Conservation (phyloP, 305 asterid genomes). For the Solanum hybrid region DNA sequence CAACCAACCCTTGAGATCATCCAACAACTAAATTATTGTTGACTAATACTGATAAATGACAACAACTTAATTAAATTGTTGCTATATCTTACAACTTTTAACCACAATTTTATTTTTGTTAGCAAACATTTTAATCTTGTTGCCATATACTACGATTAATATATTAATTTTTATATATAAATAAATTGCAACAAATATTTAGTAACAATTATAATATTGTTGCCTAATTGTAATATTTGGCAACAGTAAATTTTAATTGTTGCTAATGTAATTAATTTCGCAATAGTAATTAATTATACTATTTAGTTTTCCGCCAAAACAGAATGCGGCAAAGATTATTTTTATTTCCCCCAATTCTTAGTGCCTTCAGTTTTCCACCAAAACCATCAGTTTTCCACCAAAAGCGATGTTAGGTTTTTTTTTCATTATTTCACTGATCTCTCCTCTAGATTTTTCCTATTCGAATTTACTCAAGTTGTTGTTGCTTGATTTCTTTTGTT, state of each 20-base stretch:
- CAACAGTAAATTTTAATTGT: neutral
- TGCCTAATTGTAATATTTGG: neutral
- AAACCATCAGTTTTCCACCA: neutral
- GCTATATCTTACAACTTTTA: neutral
- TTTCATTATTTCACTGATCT: too few species aligned
- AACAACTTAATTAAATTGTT: neutral
- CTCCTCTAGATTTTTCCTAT: too few species aligned
- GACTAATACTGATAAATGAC: neutral
- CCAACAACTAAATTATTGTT: too few species aligned
- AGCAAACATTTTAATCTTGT: neutral
- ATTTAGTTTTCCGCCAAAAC: neutral
- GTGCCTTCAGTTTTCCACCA: slow-evolving; percentile 5
- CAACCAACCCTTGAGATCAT: too few species aligned
- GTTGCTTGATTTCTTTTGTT: neutral
- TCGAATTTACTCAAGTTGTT: too few species aligned
- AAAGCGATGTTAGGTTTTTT: too few species aligned
- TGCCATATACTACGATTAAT: neutral
- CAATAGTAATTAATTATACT: neutral
- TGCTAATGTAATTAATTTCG: neutral
- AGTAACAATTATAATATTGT: neutral
- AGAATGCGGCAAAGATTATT: neutral
- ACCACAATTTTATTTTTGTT: neutral
- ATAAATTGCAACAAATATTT: neutral
- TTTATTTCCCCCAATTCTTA: slow-evolving; percentile 19
- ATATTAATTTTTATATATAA: neutral